Base-by-base conservation (phyloP, 257 asterid genomes). In the Cruciata laevipes region DNA sequence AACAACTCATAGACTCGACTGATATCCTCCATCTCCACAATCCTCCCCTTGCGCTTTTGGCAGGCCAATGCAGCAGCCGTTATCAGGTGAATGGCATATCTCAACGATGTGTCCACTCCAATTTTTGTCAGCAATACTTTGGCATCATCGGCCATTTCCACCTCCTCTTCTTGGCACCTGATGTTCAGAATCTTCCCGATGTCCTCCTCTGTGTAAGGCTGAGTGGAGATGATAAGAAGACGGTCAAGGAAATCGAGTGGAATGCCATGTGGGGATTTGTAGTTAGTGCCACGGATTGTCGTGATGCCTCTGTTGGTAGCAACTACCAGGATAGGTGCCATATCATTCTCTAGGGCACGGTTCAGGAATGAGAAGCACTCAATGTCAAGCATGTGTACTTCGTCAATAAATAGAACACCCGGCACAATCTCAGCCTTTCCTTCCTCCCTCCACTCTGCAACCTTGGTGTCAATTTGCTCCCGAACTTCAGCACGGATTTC, bases 401-500 rank as follows among this genome's bases (percentile, higher is more conserved):
- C 97, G 3, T 93, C 99, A 17, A 93, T 93, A 76, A 93, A 93
- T 65, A 93, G 95, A 53, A 93, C 97, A 5, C 99, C 99, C 0
- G 99, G 99, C 23, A 90, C 77, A 27, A 93, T 88, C 78, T 93
- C 99, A 0, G 99, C 97, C 71, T 90, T 90, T 38, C 99, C 99
- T 84, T 93, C 99, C 71, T 92, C 98, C 62, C 97, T 78, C 98
- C 98, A 92, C 80, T 92, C 98, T n/a, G 97, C 97, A 70, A 92
- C 97, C 76, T 92, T 92, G 16, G 97, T 89, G 81, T 86, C 98
- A 16, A 92, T 92, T 63, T 92, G 96, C 75, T 92, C 98, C 83
- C 98, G 77, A 58, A 92, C 98, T 80, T 92, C 98, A 31, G 91
- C 87, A 59, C 95, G 97, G 32, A 92, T 87, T 77, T 89, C 98